phyloP scores from a whole-genome alignment of 1,284 basidiomycete species.

The Hymenochaete sp. region DNA sequence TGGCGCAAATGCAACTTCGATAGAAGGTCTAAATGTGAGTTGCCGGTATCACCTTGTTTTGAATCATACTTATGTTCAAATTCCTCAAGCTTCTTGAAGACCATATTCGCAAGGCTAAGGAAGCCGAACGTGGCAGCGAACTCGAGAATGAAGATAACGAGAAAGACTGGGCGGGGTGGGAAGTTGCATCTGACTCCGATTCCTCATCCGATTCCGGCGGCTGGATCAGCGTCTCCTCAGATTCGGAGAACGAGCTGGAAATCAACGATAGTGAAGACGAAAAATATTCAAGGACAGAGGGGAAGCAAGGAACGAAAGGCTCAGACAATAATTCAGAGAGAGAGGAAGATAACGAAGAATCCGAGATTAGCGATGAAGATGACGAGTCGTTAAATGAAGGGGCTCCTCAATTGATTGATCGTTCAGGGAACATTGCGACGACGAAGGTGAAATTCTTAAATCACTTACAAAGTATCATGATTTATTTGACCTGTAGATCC shows the following conservation, averaged over 20 bases:
- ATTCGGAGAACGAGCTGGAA: constrained; percentile 61
- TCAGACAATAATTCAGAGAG: constrained; percentile 22
- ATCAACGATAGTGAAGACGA: constrained; percentile 87
- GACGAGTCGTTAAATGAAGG: constrained; percentile 21
- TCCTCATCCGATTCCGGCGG: constrained; percentile 59
- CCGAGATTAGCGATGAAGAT: constrained; percentile 23
- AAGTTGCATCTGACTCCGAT: constrained; percentile 67
- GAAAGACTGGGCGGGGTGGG: constrained; percentile 86
- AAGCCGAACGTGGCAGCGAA: constrained; percentile 43
- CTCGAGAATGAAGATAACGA: constrained; percentile 60
- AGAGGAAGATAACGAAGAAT: constrained; percentile 21
- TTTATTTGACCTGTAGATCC: constrained; percentile 50
- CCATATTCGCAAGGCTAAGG: constrained; percentile 64
- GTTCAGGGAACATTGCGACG: constrained; percentile 48
- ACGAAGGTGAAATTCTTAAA: constrained; percentile 50
- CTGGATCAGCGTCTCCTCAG: constrained; percentile 84
- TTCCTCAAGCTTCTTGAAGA: constrained; percentile 76
- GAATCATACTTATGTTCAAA: constrained; percentile 11
- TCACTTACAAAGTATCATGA: background rate
- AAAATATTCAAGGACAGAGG: constrained; percentile 33
- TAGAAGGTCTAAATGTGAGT: constrained; percentile 81
- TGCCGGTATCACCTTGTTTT: constrained; percentile 3
- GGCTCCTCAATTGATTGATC: constrained; percentile 2
- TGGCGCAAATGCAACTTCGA: constrained; percentile 67
- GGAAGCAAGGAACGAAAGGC: constrained; percentile 26